phyloP scores from a whole-genome alignment of 805 yeast genomes.

The Ogataea angusta region DNA sequence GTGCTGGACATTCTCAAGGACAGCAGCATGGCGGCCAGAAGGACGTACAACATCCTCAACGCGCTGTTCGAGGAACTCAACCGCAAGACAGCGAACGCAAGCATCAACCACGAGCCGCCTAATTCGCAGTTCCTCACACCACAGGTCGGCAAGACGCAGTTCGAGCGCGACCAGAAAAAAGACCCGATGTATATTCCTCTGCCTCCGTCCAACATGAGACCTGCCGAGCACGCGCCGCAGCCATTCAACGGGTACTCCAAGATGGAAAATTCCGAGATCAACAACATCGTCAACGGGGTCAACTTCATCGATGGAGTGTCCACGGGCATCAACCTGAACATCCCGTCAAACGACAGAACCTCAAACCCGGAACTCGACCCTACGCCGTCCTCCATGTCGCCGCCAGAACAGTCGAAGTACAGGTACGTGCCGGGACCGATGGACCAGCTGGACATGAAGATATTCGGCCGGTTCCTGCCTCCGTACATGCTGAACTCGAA shows the following conservation, averaged over 20 bases:
- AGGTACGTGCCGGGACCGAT: slow-evolving; percentile 76
- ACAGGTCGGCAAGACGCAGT: slow-evolving; percentile 26
- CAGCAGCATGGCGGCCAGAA: slow-evolving; percentile 70
- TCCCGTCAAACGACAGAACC: slow-evolving; percentile 10
- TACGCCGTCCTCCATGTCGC: slow-evolving; percentile 1
- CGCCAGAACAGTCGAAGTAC: slow-evolving; percentile 12
- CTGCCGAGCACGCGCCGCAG: slow-evolving; percentile 2
- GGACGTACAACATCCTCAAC: slow-evolving; percentile 78
- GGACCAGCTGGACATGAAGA: slow-evolving; percentile 79
- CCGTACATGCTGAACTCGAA: slow-evolving; percentile 67
- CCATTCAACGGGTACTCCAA: slow-evolving; percentile 16
- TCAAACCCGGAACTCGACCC: neutral
- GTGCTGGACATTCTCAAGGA: slow-evolving; percentile 70
- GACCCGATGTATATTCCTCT: slow-evolving; percentile 11
- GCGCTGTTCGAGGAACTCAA: slow-evolving; percentile 78
- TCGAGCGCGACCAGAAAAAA: slow-evolving; percentile 17
- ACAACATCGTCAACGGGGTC: slow-evolving; percentile 30
- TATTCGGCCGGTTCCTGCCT: slow-evolving; percentile 80
- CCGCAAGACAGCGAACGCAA: slow-evolving; percentile 57
- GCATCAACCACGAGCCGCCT: slow-evolving; percentile 20
- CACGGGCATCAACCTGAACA: slow-evolving; percentile 31
- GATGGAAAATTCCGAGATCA: slow-evolving; percentile 20
- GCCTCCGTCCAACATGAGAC: slow-evolving; percentile 9
- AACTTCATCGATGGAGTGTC: slow-evolving; percentile 35
- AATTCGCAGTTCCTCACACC: slow-evolving; percentile 27